These are phyloP conservation scores for Lipomyces chichibuensis DNA, from an alignment of 805 yeast species.

Conservation along the genomic window DNA sequence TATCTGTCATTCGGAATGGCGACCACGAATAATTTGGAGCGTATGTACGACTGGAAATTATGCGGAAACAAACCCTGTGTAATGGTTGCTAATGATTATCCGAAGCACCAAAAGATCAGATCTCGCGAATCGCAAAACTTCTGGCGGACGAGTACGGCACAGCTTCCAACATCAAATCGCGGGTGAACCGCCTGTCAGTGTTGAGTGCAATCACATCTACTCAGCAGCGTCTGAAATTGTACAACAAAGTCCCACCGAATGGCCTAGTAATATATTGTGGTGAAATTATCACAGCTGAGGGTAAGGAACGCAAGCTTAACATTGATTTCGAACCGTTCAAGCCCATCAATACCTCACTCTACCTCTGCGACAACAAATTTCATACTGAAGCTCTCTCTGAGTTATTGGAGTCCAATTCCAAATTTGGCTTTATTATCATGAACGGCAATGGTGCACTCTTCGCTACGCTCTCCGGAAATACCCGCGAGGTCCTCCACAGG, in stretches of 20 bases:
- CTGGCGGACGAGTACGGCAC: conserved; percentile 98
- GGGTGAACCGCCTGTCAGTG: conserved; percentile 95
- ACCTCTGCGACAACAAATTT: conserved; percentile 96
- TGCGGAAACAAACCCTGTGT: too few relatives aligned
- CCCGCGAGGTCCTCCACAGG: conserved; percentile 93
- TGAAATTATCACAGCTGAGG: conserved; percentile 95
- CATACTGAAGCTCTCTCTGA: conserved; percentile 97
- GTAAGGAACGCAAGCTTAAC: conserved; percentile 94
- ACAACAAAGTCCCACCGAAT: conserved; percentile 86
- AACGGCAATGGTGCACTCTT: conserved; percentile 98
- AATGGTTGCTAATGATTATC: too few relatives aligned
- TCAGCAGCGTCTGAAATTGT: conserved; percentile 91
- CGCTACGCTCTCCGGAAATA: conserved; percentile 94
- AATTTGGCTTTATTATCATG: conserved; percentile 97
- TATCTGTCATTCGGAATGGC: too few relatives aligned
- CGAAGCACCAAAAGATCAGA: conserved; percentile 83
- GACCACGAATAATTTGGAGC: conserved; percentile 43
- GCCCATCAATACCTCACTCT: conserved; percentile 94
- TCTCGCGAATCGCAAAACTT: conserved; percentile 83
- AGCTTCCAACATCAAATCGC: conserved; percentile 95
- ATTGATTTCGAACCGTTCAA: conserved; percentile 98
- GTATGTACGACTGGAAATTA: conserved; percentile 14
- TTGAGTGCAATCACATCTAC: conserved; percentile 97
- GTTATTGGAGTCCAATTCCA: conserved; percentile 90
- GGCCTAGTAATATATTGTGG: conserved; percentile 98